phyloP scores from a whole-genome alignment of 768 basidiomycete species.

The Agrocybe pediades region DNA sequence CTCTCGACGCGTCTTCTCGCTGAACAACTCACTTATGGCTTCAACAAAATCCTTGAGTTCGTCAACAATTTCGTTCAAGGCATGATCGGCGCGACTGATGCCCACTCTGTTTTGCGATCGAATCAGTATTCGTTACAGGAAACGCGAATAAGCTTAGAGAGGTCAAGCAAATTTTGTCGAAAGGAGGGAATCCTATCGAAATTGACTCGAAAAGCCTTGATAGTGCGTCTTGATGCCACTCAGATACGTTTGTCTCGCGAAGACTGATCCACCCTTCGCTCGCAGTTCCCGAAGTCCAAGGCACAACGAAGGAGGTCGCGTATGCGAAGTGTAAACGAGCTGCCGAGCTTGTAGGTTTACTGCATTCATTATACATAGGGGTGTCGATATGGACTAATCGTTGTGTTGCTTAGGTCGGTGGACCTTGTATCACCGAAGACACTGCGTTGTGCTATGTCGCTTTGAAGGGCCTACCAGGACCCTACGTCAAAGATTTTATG shows the following conservation, averaged over 20 bases:
- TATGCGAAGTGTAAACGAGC: slow-evolving; percentile 84
- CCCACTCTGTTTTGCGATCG: neutral
- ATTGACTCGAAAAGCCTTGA: slow-evolving; percentile 81
- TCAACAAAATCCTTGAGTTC: slow-evolving; percentile 18
- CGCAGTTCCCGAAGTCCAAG: slow-evolving; percentile 92
- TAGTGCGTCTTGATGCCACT: slow-evolving; percentile 47
- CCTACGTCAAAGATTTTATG: slow-evolving; percentile 96
- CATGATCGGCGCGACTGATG: neutral
- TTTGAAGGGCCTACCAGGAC: slow-evolving; percentile 89
- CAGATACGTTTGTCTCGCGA: too few relatives aligned
- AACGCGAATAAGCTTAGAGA: slow-evolving; percentile 93
- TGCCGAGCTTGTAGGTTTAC: slow-evolving; percentile 66
- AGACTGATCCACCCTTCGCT: slow-evolving; percentile 1
- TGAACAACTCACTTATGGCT: slow-evolving; percentile 4
- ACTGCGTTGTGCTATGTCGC: slow-evolving; percentile 93
- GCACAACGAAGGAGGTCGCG: slow-evolving; percentile 89
- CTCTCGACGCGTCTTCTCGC: neutral
- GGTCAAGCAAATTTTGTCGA: slow-evolving; percentile 79
- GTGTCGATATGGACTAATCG: neutral
- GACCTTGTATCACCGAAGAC: slow-evolving; percentile 79
- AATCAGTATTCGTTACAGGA: slow-evolving; percentile 88
- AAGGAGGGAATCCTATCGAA: slow-evolving; percentile 64
- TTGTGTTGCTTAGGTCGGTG: slow-evolving; percentile 36
- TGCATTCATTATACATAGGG: neutral
- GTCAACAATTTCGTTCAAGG: neutral